phyloP scores from a whole-genome alignment of 306 rosid genomes.

The Acmispon strigosus region DNA sequence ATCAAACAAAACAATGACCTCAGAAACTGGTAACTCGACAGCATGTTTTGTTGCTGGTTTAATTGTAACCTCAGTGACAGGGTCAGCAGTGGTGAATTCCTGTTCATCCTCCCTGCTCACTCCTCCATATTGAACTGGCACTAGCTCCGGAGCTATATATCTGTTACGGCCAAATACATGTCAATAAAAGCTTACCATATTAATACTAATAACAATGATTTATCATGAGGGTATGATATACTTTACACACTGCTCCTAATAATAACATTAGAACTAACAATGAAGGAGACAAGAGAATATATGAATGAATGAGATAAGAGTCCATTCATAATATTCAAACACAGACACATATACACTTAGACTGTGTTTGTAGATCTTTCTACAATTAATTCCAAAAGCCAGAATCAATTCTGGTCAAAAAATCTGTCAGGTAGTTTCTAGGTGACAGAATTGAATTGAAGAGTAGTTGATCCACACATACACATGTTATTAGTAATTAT shows the following conservation, averaged over 20 bases:
- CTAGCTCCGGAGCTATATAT: conserved; percentile 74
- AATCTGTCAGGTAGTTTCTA: too few relatives aligned
- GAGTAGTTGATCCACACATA: too few relatives aligned
- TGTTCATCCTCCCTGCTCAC: conserved; percentile 66
- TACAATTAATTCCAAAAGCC: too few relatives aligned
- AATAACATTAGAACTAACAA: not conserved
- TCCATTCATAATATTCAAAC: too few relatives aligned
- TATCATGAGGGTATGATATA: too few relatives aligned
- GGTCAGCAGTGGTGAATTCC: conserved; percentile 63
- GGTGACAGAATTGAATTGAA: not conserved
- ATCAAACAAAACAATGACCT: conserved; percentile 52
- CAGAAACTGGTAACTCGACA: conserved; percentile 64
- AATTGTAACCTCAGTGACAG: conserved; percentile 64
- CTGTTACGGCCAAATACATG: conserved; percentile 26
- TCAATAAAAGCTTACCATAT: not conserved
- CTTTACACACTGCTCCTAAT: not conserved
- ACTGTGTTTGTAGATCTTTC: too few relatives aligned
- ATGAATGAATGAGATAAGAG: too few relatives aligned
- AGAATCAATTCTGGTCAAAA: too few relatives aligned
- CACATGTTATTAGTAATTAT: not conserved
- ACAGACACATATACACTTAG: too few relatives aligned
- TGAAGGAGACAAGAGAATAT: too few relatives aligned
- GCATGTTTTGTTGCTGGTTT: conserved; percentile 67
- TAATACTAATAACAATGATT: not conserved
- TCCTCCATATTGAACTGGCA: conserved; percentile 88